These are phyloP conservation scores for Boletus speciosus DNA, from an alignment of 768 basidiomycete genomes.

Conservation along the genomic window DNA sequence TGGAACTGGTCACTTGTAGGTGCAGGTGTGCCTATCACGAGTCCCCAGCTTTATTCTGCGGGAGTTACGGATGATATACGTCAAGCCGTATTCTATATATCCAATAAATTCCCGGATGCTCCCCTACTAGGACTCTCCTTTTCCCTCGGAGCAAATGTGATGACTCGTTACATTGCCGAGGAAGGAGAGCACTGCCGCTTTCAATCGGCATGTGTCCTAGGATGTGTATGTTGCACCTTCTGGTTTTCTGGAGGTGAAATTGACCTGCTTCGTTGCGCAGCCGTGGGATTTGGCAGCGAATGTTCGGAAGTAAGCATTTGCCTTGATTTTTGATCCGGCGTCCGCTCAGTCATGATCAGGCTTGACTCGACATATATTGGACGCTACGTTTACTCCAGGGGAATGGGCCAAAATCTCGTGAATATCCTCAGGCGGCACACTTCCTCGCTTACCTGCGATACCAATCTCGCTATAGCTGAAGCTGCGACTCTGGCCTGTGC, in stretches of 20 bases:
- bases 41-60: conserved; percentile 80
- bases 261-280: conserved; percentile 26
- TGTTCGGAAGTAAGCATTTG: conserved; percentile 28
- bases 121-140: conserved; percentile 87
- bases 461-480: conserved; percentile 49
- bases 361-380: conserved; percentile 54
- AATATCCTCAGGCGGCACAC: conserved; percentile 53
- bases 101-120: conserved; percentile 68
- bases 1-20: conserved; percentile 42
- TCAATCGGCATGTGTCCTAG: conserved; percentile 63
- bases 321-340: conserved; percentile 6
- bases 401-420: conserved; percentile 72
- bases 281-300: conserved; percentile 49
- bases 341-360: conserved; percentile 34
- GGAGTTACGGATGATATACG: conserved; percentile 89
- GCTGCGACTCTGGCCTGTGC: conserved; percentile 43
- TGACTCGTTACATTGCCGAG: conserved; percentile 87
- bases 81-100: conserved; percentile 73
- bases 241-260: conserved; percentile 10
- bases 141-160: conserved; percentile 89
- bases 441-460: conserved; percentile 44
- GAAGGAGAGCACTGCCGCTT: conserved; percentile 66
- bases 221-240: conserved; percentile 54
- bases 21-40: conserved; percentile 81
- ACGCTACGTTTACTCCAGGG: conserved; percentile 67